A percentile compares a stretch with the other conserved stretches of the same genome.
Evolutionary conservation across 306 rosid species (phyloP).

Genomic region (Acacia acuminata): DNA sequence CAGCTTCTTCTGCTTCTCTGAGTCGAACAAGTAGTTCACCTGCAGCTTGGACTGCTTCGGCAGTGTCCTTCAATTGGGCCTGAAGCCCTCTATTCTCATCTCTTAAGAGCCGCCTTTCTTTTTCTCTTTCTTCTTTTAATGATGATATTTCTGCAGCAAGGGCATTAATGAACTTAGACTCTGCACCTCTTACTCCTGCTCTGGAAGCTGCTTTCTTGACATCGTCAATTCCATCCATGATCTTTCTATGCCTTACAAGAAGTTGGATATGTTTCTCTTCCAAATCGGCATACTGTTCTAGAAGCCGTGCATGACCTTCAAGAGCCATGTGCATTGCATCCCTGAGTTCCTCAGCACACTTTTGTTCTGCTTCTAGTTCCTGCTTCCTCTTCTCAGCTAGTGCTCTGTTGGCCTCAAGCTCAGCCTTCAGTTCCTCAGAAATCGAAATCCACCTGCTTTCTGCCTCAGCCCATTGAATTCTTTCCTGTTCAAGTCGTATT

Average conservation of each 20-base stretch:
- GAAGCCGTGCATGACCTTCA: slow-evolving; percentile 84
- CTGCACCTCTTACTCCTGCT: slow-evolving; percentile 95
- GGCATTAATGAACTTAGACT: slow-evolving; percentile 90
- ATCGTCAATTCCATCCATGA: slow-evolving; percentile 85
- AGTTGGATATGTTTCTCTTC: slow-evolving; percentile 91
- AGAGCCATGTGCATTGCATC: slow-evolving; percentile 92
- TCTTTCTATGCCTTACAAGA: slow-evolving; percentile 85
- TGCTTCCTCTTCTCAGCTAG: slow-evolving; percentile 62
- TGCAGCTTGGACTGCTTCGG: slow-evolving; percentile 99
- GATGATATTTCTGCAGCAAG: slow-evolving; percentile 97
- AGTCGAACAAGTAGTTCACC: slow-evolving; percentile 95
- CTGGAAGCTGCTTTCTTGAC: slow-evolving; percentile 93
- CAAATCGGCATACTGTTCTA: slow-evolving; percentile 96
- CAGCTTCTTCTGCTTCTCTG: slow-evolving; percentile 91
- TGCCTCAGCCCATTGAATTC: slow-evolving; percentile 83
- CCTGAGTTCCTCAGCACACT: slow-evolving; percentile 80
- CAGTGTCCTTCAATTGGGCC: slow-evolving; percentile 93
- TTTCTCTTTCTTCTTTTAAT: slow-evolving; percentile 79
- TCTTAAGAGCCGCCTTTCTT: slow-evolving; percentile 74
- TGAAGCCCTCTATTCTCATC: slow-evolving; percentile 95
- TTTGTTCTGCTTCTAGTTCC: slow-evolving; percentile 84
- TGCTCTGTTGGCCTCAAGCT: slow-evolving; percentile 78
- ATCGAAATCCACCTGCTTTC: slow-evolving; percentile 95
- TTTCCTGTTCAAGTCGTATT: slow-evolving; percentile 70
- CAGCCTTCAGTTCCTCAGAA: slow-evolving; percentile 82